Conservation (phyloP, 2,329 filamentous ascomycete species). For the Ceratocystis variospora region DNA sequence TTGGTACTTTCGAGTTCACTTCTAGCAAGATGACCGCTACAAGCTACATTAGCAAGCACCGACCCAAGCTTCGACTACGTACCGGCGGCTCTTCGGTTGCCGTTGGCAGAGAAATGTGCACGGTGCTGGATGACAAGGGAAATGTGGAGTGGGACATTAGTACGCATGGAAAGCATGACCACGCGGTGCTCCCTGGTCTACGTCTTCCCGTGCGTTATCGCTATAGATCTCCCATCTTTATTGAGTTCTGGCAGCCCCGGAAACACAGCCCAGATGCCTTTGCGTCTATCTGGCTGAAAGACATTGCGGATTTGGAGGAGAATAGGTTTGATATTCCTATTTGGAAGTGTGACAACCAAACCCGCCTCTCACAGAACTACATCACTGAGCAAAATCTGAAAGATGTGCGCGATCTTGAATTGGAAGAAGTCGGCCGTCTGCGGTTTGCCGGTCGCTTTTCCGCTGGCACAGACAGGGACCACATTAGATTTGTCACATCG, state of each 20-base stretch:
- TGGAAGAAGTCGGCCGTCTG: constrained; percentile 68
- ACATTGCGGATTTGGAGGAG: constrained; percentile 67
- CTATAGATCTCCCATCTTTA: constrained; percentile 77
- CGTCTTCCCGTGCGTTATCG: constrained; percentile 79
- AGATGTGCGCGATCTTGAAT: constrained; percentile 56
- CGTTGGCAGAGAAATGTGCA: constrained; percentile 24
- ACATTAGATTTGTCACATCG: constrained; percentile 68
- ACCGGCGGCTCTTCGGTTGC: constrained; percentile 71
- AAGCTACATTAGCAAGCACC: constrained; percentile 47
- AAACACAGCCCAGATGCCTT: constrained; percentile 62
- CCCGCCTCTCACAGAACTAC: constrained; percentile 78
- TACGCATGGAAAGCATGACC: constrained; percentile 28
- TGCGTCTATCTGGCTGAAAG: constrained; percentile 72
- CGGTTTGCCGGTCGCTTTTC: constrained; percentile 74
- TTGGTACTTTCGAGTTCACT: constrained; percentile 83
- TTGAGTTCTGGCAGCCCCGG: constrained; percentile 63
- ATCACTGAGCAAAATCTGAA: constrained; percentile 66
- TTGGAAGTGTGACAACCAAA: constrained; percentile 64
- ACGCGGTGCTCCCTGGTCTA: constrained; percentile 28
- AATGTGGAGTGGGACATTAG: constrained; percentile 36
- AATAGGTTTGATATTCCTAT: constrained; percentile 74
- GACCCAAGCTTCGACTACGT: constrained; percentile 62
- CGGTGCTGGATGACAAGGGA: constrained; percentile 14
- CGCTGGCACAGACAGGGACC: constrained; percentile 75
- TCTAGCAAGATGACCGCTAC: constrained; percentile 54